Percentiles rank a stretch among this genome's conserved stretches.
Conservation (phyloP, 257 asterid genomes). For the Leptodermis oblonga region DNA sequence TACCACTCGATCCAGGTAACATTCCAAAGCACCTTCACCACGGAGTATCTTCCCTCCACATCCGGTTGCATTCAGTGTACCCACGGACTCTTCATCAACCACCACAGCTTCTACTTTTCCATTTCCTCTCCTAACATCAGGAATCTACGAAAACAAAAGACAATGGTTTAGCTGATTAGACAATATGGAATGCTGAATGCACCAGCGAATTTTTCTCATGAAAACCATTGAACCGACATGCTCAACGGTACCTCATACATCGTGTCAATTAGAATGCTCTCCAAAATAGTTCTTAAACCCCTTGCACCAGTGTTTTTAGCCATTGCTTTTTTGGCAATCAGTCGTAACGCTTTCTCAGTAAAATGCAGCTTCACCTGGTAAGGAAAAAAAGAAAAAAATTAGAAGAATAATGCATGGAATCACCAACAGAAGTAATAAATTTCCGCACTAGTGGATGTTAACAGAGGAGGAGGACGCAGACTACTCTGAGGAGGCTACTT, state of each 20-base stretch:
- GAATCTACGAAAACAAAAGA: slow-evolving; percentile 43
- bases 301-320: slow-evolving; percentile 91
- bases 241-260: slow-evolving; percentile 74
- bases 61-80: slow-evolving; percentile 46
- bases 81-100: slow-evolving; percentile 78
- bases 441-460: not conserved
- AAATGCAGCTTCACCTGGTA: slow-evolving; percentile 78
- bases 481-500: slow-evolving; percentile 23
- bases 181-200: not conserved
- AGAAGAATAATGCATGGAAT: not conserved
- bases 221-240: not conserved
- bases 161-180: not conserved
- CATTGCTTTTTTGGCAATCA: slow-evolving; percentile 71
- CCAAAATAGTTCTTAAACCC: slow-evolving; percentile 82
- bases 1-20: slow-evolving; percentile 51
- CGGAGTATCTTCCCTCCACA: slow-evolving; percentile 75
- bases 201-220: not conserved
- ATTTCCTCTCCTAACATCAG: slow-evolving; percentile 57
- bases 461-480: not conserved
- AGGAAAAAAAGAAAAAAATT: not conserved
- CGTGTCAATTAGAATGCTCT: slow-evolving; percentile 74
- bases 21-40: slow-evolving; percentile 69
- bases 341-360: slow-evolving; percentile 58
- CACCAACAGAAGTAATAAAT: not conserved
- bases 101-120: slow-evolving; percentile 74